Evolutionary conservation across 2,329 filamentous ascomycete species (phyloP).

Genomic region (Fusarium nurragi): DNA sequence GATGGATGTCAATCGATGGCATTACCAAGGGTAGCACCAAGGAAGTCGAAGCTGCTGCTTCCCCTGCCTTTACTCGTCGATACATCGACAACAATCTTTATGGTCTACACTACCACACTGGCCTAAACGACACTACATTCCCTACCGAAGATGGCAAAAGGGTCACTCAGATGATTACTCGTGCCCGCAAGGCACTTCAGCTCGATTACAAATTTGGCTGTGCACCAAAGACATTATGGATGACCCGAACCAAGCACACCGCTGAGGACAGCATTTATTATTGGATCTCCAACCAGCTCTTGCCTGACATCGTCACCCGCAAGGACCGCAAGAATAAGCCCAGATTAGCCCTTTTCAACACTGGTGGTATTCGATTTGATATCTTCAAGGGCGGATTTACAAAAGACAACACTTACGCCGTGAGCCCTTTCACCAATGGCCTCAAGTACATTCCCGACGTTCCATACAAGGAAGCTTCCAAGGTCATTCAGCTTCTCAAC

Average conservation of each 20-base stretch:
- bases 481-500: conserved; percentile 71
- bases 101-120: conserved; percentile 83
- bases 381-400: conserved; percentile 94
- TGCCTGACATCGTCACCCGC: conserved; percentile 73
- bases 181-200: conserved; percentile 74
- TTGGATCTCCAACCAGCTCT: conserved; percentile 79
- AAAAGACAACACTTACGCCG: conserved; percentile 82
- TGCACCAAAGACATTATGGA: conserved; percentile 82
- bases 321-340: conserved; percentile 67
- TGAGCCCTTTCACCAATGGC: conserved; percentile 86
- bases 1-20: conserved; percentile 88
- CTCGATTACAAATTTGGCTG: conserved; percentile 85
- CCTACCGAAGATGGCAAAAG: conserved; percentile 77
- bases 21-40: conserved; percentile 48
- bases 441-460: conserved; percentile 83
- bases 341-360: conserved; percentile 82
- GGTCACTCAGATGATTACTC: conserved; percentile 74
- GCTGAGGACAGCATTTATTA: conserved; percentile 79
- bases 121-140: conserved; percentile 76
- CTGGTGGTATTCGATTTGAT: conserved; percentile 92
- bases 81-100: conserved; percentile 96
- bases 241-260: conserved; percentile 80
- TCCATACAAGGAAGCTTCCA: conserved; percentile 77
- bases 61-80: conserved; percentile 73
- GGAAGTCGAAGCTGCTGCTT: conserved; percentile 46